These are phyloP conservation scores for Gossypium bickii DNA, from an alignment of 345 rosid genomes.

Conservation along the genomic window DNA sequence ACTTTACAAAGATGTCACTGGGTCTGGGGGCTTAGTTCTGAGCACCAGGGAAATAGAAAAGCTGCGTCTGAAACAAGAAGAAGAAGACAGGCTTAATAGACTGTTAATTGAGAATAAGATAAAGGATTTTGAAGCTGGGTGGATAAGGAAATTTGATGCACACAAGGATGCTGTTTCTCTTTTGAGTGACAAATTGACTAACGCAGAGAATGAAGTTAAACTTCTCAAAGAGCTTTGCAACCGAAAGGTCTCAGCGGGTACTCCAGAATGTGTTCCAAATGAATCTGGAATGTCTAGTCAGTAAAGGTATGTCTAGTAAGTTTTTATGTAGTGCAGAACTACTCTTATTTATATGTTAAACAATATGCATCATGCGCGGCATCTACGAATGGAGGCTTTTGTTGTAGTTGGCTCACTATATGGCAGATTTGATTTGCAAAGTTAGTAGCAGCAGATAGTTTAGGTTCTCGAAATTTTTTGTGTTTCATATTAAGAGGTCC, in stretches of 20 bases:
- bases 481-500: not conserved
- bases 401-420: not conserved
- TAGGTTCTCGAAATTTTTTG: not conserved
- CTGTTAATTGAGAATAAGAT: slow-evolving; percentile 38
- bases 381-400: slow-evolving; percentile 2
- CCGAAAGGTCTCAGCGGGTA: slow-evolving; percentile 27
- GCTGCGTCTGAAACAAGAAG: slow-evolving; percentile 59
- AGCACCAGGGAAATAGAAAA: slow-evolving; percentile 61
- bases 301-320: not conserved
- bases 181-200: slow-evolving; percentile 30
- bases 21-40: slow-evolving; percentile 76
- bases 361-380: not conserved
- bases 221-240: slow-evolving; percentile 34
- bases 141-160: slow-evolving; percentile 31
- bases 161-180: slow-evolving; percentile 26
- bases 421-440: not conserved
- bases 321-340: not conserved
- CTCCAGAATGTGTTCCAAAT: slow-evolving; percentile 18
- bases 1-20: slow-evolving; percentile 67
- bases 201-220: slow-evolving; percentile 40
- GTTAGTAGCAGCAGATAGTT: not conserved
- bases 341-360: slow-evolving; percentile 3
- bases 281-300: slow-evolving; percentile 2
- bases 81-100: slow-evolving; percentile 50
- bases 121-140: slow-evolving; percentile 47